Base-by-base conservation (phyloP, 2,329 filamentous ascomycete species). In the Bipolaris gigantea region DNA sequence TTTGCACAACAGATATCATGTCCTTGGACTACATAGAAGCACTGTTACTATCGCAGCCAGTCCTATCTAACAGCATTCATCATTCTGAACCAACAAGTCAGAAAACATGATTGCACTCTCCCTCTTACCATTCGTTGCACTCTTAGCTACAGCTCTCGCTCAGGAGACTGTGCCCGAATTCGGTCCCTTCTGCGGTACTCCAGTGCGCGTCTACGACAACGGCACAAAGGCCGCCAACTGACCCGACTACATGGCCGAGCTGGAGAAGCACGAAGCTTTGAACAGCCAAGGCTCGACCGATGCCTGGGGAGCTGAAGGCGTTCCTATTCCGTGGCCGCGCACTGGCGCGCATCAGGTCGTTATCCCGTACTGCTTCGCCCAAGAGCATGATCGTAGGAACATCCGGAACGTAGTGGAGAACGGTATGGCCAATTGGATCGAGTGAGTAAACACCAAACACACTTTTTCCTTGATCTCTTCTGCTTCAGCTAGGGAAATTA, bases 351-450 rank as follows among this genome's bases (percentile, higher is more conserved):
- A 46, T 18, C 11, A 40, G 8, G 48, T 36, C n/a, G 9, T 43
- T 4, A 43, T 55, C 16, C 32, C 42, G 5, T 55, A 51, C 42
- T 55, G 41, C 13, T 55, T 47, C 6, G 21, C 10, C 4, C 5
- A 41, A 18, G 32, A 45, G 7, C 2, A n/a, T 6, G 41, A 47
- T 1, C 42, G 36, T 36, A 32, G 35, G 13, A n/a, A 45, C 21
- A 25, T n/a, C 18, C 32, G 25, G 6, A 35, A 41, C 2, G 23
- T 55, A 8, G 23, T 55, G 4, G 36, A 47, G n/a, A 32, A 27
- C 18, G 32, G 21, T 7, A 55, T 51, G 13, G 25, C 38, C 1
- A 47, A 40, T 38, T 47, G 41, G 38, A 51, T 47, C 13, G 25
- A 32, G 41, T 47, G 23, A 42, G 48, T 54, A 21, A 23, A 6